Percentiles rank a stretch among this genome's conserved stretches.
Conservation (phyloP, 2,329 filamentous ascomycete species). For the Diaporthe batatas region DNA sequence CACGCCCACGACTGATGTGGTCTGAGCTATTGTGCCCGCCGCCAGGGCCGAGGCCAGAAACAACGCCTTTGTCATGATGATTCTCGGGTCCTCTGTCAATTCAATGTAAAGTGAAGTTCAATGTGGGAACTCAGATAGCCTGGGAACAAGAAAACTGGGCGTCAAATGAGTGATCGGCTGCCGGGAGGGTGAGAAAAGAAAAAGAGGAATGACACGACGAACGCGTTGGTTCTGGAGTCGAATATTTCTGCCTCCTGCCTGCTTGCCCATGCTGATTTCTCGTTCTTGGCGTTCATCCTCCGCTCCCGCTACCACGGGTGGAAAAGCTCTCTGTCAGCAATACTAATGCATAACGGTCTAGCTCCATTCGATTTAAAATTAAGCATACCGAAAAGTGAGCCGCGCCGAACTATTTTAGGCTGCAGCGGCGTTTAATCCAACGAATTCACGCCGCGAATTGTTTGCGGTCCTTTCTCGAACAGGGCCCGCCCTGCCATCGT, state of each 20-base stretch:
- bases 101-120: not conserved
- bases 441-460: not conserved
- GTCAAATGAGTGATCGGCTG: not conserved
- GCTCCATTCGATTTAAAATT: not conserved
- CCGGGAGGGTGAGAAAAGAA: not conserved
- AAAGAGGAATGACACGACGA: not conserved
- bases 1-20: constrained; percentile 30
- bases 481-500: not conserved
- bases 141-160: not conserved
- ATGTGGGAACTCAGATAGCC: not conserved
- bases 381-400: not conserved
- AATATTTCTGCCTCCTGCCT: no score
- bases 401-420: not conserved
- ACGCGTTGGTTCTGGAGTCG: no score
- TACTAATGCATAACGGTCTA: not conserved
- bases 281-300: not conserved
- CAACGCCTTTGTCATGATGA: not conserved
- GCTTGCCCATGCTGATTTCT: not conserved
- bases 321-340: not conserved
- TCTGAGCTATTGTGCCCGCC: constrained; percentile 13
- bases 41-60: not conserved
- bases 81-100: not conserved
- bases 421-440: not conserved
- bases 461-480: not conserved
- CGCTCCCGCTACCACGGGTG: not conserved